Evolutionary conservation across 78 protist genomes (phyloP).

Genomic region (Planoprotostelium fungivorum): DNA sequence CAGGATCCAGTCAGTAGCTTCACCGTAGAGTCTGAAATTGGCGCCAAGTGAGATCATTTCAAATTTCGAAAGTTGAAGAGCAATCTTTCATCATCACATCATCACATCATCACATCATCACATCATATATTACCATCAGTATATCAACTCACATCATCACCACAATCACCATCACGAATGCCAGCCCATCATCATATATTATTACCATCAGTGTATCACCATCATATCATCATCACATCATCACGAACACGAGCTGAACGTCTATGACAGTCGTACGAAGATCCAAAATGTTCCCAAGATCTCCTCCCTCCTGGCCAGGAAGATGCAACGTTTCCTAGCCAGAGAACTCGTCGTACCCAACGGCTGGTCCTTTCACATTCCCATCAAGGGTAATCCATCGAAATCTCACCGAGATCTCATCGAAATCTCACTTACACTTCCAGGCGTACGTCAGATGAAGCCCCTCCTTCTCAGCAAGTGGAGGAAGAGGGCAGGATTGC

Average conservation of each 20-base stretch:
- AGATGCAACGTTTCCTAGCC: not conserved
- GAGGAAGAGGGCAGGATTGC: not conserved
- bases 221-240: no score
- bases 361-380: not conserved
- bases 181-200: no score
- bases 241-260: not conserved
- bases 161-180: no score
- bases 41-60: not conserved
- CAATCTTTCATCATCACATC: no score
- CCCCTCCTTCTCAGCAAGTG: not conserved
- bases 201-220: no score
- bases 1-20: not conserved
- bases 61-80: no score
- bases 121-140: no score
- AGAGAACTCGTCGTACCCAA: not conserved
- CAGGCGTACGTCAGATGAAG: not conserved
- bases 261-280: not conserved
- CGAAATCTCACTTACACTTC: not conserved
- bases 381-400: not conserved
- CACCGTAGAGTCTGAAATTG: not conserved
- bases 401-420: not conserved
- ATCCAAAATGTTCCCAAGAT: not conserved
- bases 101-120: no score
- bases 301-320: not conserved
- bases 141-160: no score